phyloP scores from a whole-genome alignment of 140 eudicot species.

The Stevia rebaudiana region DNA sequence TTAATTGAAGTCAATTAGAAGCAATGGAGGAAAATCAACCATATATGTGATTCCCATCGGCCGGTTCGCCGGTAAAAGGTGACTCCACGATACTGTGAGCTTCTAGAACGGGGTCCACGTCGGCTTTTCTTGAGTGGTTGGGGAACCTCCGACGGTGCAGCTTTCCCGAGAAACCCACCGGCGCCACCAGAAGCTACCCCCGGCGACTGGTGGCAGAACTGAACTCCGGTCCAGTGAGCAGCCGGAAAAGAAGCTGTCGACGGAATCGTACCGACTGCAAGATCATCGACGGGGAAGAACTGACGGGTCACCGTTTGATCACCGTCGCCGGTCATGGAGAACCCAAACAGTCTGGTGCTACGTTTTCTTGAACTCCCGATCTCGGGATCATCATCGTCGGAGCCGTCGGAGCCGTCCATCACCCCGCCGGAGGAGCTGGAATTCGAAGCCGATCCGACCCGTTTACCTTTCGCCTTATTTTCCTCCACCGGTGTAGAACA shows the following conservation, averaged over 20 bases:
- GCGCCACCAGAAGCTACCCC: constrained; percentile 16
- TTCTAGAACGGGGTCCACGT: constrained; percentile 70
- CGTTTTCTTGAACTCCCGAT: constrained; percentile 3
- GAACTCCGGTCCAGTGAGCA: constrained; percentile 85
- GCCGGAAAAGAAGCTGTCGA: constrained; percentile 38
- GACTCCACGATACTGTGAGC: constrained; percentile 18
- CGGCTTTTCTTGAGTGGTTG: constrained; percentile 90
- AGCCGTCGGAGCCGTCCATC: constrained; percentile 40
- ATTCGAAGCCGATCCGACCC: constrained; percentile 64
- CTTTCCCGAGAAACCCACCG: constrained; percentile 32
- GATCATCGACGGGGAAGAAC: constrained; percentile 66
- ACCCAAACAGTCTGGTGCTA: background rate
- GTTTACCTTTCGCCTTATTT: constrained; percentile 44
- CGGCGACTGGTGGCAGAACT: constrained; percentile 48
- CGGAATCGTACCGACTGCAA: constrained; percentile 14
- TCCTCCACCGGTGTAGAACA: constrained; percentile 19
- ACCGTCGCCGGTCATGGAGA: background rate
- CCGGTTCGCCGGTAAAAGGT: constrained; percentile 13
- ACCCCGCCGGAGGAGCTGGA: constrained; percentile 63
- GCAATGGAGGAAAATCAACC: background rate
- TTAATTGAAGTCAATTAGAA: too few relatives aligned
- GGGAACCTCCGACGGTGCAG: constrained; percentile 37
- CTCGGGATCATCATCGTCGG: constrained; percentile 11
- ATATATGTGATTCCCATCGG: constrained; percentile 18
- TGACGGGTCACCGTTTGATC: constrained; percentile 68